Conservation (phyloP, 352 stramenopile genomes). For the Phytopythium vexans region DNA sequence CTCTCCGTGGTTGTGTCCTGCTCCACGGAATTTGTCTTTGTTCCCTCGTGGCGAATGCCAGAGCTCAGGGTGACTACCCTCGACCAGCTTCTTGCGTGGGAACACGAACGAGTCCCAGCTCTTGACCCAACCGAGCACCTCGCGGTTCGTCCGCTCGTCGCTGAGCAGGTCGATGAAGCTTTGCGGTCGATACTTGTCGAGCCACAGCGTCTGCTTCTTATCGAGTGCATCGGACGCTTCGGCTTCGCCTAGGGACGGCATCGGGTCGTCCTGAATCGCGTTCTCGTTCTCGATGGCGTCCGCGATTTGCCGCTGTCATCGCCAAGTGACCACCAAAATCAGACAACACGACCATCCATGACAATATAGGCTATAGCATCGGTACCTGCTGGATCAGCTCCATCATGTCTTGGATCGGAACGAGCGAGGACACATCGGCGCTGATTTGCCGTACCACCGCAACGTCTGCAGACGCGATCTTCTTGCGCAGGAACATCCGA, state of each 20-base stretch:
- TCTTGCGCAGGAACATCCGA: constrained; percentile 68
- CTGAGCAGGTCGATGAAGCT: constrained; percentile 94
- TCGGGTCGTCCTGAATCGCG: neutral
- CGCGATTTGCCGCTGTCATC: constrained; percentile 62
- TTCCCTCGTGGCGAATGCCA: too few species aligned
- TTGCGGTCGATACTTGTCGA: constrained; percentile 96
- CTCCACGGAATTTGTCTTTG: too few species aligned
- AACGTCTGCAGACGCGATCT: constrained; percentile 13
- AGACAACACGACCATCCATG: too few species aligned
- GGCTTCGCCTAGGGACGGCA: too few species aligned
- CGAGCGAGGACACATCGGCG: constrained; percentile 23
- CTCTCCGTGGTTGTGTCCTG: too few species aligned
- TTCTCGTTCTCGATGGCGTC: constrained; percentile 38
- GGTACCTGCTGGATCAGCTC: constrained; percentile 47
- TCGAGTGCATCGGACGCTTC: neutral
- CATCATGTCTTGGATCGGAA: constrained; percentile 58
- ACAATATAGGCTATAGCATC: neutral
- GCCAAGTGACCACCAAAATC: too few species aligned
- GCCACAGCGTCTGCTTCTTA: constrained; percentile 81
- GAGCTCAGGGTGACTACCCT: constrained; percentile 2
- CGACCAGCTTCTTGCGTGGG: constrained; percentile 44
- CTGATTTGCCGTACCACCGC: constrained; percentile 9
- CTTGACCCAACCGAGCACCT: constrained; percentile 94
- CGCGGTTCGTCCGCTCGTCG: constrained; percentile 95
- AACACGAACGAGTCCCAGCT: constrained; percentile 97